Conservation (phyloP, 2,329 filamentous ascomycete species). For the Fusarium anthophilum region DNA sequence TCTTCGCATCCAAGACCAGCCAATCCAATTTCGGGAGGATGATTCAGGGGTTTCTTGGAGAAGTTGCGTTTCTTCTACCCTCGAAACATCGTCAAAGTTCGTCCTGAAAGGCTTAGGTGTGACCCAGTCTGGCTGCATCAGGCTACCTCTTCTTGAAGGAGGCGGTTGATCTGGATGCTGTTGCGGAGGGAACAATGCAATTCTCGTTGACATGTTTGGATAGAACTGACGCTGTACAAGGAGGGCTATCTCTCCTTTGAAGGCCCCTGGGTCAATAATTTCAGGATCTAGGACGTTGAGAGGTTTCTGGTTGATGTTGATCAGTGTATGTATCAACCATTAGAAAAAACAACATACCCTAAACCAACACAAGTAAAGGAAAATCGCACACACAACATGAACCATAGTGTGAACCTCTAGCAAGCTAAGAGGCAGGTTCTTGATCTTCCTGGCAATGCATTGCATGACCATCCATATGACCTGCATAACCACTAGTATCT, state of each 20-base stretch:
- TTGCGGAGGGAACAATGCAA: background rate
- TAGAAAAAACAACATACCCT: background rate
- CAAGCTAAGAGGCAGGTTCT: slow-evolving; percentile 49
- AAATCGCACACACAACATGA: slow-evolving; percentile 30
- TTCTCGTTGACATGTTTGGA: background rate
- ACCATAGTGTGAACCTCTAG: slow-evolving; percentile 47
- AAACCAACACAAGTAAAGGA: slow-evolving; percentile 36
- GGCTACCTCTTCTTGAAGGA: background rate
- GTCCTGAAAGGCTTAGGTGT: background rate
- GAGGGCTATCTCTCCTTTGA: background rate
- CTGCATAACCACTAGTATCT: slow-evolving; percentile 50
- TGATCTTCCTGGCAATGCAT: slow-evolving; percentile 43
- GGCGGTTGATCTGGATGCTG: background rate
- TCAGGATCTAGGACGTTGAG: slow-evolving; percentile 15
- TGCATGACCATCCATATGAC: slow-evolving; percentile 52
- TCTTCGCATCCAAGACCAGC: background rate
- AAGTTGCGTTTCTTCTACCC: background rate
- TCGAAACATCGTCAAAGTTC: background rate
- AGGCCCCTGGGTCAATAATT: background rate
- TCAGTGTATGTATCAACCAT: background rate
- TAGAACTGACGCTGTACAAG: background rate
- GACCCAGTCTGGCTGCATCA: background rate
- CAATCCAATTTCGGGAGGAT: background rate
- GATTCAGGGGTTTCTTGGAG: background rate
- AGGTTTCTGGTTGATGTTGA: slow-evolving; percentile 18